Evolutionary conservation across 163 green algal species (phyloP).

Genomic region (Scenedesmus sp.): DNA sequence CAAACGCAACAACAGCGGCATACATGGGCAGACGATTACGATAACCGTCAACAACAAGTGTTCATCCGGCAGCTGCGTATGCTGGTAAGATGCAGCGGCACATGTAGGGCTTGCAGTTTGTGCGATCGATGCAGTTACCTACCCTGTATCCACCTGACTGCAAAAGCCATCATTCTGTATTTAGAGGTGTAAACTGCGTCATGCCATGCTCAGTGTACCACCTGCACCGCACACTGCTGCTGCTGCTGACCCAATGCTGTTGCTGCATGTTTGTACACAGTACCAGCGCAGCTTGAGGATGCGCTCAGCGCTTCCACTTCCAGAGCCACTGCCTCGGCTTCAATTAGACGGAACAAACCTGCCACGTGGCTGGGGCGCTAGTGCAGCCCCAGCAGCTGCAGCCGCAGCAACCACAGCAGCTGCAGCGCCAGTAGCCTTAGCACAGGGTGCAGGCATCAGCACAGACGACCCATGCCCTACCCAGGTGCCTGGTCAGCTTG

Average conservation of each 20-base stretch:
- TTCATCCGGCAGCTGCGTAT: constrained; percentile 25
- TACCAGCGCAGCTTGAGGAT: constrained; percentile 29
- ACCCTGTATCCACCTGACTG: not conserved
- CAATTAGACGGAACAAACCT: not conserved
- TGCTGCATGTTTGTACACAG: constrained; percentile 11
- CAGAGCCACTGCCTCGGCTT: not conserved
- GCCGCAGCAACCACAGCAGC: not conserved
- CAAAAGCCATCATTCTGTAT: not conserved
- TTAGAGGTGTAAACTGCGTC: not conserved
- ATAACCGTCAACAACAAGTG: not conserved
- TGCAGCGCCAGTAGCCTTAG: not conserved
- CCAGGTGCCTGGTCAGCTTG: not conserved
- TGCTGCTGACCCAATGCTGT: not conserved
- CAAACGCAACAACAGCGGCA: not conserved
- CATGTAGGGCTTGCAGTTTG: constrained; percentile 1
- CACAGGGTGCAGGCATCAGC: not conserved
- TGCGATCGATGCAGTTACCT: not conserved
- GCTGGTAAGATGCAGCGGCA: constrained; percentile 4
- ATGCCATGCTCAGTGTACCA: not conserved
- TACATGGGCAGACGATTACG: not conserved
- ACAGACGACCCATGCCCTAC: constrained; percentile 22
- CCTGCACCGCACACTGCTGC: not conserved
- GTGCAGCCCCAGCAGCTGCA: not conserved
- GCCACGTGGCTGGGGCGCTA: not conserved
- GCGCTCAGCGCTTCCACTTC: not conserved